Evolutionary conservation across 129 eudicot species (phyloP), one percentile per base, ranked within the genome.

Genomic region (Flaveria ramosissima): DNA sequence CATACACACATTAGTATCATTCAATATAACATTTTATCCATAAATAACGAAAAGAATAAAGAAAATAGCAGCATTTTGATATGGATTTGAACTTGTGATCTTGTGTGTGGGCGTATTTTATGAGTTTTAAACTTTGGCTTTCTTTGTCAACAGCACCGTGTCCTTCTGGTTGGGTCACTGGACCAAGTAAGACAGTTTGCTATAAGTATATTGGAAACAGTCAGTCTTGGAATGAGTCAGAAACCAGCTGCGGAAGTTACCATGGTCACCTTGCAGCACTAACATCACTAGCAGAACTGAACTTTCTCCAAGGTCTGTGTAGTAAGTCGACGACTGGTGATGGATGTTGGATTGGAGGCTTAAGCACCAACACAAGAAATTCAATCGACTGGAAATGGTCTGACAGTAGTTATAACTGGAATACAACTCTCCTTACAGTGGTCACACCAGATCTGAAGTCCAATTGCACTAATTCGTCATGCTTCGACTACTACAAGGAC

Each of bases 281-380:
- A 41, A 82, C 88, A 57, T 90, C 96, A 53, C 76, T 71, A 62
- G 72, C 87, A 56, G 98, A 93, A 62, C 84, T 93, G 50, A 68
- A 5, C 61, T 76, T 86, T 78, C 78, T 84, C 73, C 87, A 78
- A 80, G 67, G 74, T 36, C 20, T 88, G 47, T 93, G 92, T 82
- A 68, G 84, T 77, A 80, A 77, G 32, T 65, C 57, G 6, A 62
- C 9, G 15, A 30, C 59, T 79, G 36, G 64, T 66, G 78, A 63
- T 1, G 91, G 86, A 62, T 93, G 96, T 80, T 93, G 98, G 98
- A 71, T 93, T 71, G 98, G 98, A 55, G 98, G 96, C 61, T 82
- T 80, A 82, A 72, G 77, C 77, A 77, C 68, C 52, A 82, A 80
- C 51, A 48, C 65, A 53, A 78, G 77, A 63, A 57, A 4, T 39